Evolutionary conservation across 371 early-diverging fungal genomes (phyloP).

Genomic region (Mucor racemosus): DNA sequence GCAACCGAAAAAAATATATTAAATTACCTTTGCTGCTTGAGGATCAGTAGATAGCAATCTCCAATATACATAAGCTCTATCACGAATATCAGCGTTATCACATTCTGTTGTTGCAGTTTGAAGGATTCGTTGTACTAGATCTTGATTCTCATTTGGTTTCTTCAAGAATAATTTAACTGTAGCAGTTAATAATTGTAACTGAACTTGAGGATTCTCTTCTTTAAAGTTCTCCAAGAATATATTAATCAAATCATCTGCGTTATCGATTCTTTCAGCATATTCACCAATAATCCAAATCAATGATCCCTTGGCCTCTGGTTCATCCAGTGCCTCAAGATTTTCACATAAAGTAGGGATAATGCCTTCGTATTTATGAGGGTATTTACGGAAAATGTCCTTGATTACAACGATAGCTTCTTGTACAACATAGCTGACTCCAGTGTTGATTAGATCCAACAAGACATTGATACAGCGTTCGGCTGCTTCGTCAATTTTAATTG

Average conservation of each 20-base stretch:
- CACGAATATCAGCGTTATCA: constrained; percentile 95
- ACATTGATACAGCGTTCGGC: constrained; percentile 89
- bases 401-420: constrained; percentile 94
- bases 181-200: constrained; percentile 87
- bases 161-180: constrained; percentile 91
- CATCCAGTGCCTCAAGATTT: constrained; percentile 86
- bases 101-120: constrained; percentile 88
- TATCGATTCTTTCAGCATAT: constrained; percentile 91
- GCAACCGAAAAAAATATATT: background rate
- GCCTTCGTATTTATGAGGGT: constrained; percentile 86
- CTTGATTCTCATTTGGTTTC: constrained; percentile 87
- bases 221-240: constrained; percentile 72
- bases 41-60: constrained; percentile 93
- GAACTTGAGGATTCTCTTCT: constrained; percentile 73
- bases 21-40: constrained; percentile 69
- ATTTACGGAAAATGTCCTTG: constrained; percentile 94
- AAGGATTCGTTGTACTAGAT: constrained; percentile 84
- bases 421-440: constrained; percentile 88
- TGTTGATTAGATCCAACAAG: constrained; percentile 89
- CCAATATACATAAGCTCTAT: constrained; percentile 97
- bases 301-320: constrained; percentile 92
- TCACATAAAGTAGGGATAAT: constrained; percentile 89
- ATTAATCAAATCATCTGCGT: constrained; percentile 82
- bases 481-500: constrained; percentile 88
- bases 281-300: constrained; percentile 98